A percentile compares a stretch with the other conserved stretches of the same genome.
Evolutionary conservation across 371 early-diverging fungal species (phyloP).

Genomic region (Mucor racemosus): DNA sequence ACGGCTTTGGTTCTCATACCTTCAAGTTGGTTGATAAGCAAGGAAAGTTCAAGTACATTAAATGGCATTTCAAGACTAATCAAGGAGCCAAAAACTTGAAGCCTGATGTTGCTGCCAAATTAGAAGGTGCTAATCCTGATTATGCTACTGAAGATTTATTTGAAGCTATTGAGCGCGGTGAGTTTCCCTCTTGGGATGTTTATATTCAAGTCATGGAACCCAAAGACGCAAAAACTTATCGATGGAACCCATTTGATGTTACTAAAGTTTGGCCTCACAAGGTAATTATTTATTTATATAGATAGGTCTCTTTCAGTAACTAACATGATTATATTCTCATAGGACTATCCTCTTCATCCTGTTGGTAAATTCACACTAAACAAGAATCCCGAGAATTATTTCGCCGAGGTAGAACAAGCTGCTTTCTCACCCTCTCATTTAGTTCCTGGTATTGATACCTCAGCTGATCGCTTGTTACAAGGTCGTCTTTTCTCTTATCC

Average conservation of each 20-base stretch:
- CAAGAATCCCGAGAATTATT: conserved; percentile 78
- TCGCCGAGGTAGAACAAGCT: conserved; percentile 80
- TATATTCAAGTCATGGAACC: conserved; percentile 76
- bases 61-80: conserved; percentile 85
- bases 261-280: conserved; percentile 84
- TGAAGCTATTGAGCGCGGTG: conserved; percentile 70
- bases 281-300: conserved; percentile 20
- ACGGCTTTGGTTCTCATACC: conserved; percentile 79
- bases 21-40: conserved; percentile 74
- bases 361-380: conserved; percentile 75
- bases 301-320: background rate
- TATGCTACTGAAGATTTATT: conserved; percentile 76
- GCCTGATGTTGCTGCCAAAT: conserved; percentile 61
- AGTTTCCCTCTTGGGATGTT: conserved; percentile 75
- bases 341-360: conserved; percentile 70
- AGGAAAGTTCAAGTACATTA: conserved; percentile 74
- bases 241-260: conserved; percentile 80
- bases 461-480: conserved; percentile 75
- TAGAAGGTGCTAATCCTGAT: conserved; percentile 73
- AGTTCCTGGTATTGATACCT: conserved; percentile 75
- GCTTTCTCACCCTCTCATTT: conserved; percentile 76
- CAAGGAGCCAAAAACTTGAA: conserved; percentile 77
- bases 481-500: conserved; percentile 80
- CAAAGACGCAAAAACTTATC: conserved; percentile 71
- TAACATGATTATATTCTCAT: conserved; percentile 39